Conservation (phyloP, 805 yeast species). For the Saccharomycopsis sp. region DNA sequence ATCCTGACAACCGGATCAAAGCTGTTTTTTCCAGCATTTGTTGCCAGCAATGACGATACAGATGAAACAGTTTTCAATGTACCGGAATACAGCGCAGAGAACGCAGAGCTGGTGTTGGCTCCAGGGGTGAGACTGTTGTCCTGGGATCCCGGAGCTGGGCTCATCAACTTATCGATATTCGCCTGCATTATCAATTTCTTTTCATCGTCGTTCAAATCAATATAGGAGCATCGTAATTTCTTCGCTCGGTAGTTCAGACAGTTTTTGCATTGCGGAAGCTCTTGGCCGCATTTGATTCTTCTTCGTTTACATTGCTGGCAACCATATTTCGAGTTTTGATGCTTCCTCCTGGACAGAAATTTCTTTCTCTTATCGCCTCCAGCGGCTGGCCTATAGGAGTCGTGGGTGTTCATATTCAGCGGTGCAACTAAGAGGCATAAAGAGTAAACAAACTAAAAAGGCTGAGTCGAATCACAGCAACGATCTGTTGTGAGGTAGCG, state of each 20-base stretch:
- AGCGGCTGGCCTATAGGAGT: neutral
- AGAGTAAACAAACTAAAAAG: no score
- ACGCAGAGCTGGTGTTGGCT: neutral
- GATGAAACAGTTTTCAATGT: no score
- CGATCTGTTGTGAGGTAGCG: no score
- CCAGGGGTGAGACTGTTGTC: neutral
- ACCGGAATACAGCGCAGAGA: neutral
- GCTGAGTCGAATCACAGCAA: no score
- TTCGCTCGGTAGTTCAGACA: constrained; percentile 31
- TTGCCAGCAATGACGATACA: no score
- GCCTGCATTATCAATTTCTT: constrained; percentile 6
- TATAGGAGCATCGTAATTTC: constrained; percentile 14
- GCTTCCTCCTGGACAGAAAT: constrained; percentile 40
- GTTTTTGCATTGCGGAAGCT: constrained; percentile 49
- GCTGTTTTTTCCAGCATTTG: no score
- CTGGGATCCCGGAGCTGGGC: neutral
- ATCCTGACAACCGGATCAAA: no score
- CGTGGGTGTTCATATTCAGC: neutral
- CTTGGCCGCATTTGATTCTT: constrained; percentile 60
- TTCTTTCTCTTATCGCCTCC: constrained; percentile 8
- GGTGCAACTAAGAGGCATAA: no score
- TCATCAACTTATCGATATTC: neutral
- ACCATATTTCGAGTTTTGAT: constrained; percentile 64
- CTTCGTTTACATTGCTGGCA: constrained; percentile 62
- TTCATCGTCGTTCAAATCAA: constrained; percentile 10